Percentiles rank a stretch among this genome's conserved stretches.
phyloP scores from a whole-genome alignment of 2,329 filamentous ascomycete genomes.

The Drechslerella coelobrocha region DNA sequence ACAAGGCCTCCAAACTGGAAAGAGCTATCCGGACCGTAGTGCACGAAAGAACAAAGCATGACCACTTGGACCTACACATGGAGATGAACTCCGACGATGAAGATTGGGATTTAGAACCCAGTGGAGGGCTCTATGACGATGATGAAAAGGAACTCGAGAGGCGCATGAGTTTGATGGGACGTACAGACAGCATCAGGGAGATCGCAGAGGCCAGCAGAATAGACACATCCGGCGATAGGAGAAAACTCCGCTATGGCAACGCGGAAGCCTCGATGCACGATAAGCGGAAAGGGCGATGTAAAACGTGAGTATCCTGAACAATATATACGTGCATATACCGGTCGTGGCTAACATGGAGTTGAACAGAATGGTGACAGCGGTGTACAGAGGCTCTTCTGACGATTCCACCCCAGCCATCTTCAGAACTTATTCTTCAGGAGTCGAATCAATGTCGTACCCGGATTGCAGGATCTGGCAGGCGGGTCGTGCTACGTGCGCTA shows the following conservation, averaged over 20 bases:
- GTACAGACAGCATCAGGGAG: slow-evolving; percentile 46
- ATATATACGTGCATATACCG: background rate
- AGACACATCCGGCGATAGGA: slow-evolving; percentile 8
- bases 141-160: slow-evolving; percentile 45
- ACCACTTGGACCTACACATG: slow-evolving; percentile 36
- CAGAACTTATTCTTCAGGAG: slow-evolving; percentile 94
- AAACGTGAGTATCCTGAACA: slow-evolving; percentile 40
- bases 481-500: slow-evolving; percentile 86
- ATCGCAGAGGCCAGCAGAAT: slow-evolving; percentile 46
- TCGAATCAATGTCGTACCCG: slow-evolving; percentile 86
- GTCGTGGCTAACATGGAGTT: background rate
- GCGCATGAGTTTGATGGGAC: slow-evolving; percentile 44
- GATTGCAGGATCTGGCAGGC: slow-evolving; percentile 98
- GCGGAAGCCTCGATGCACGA: slow-evolving; percentile 46
- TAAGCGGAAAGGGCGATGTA: slow-evolving; percentile 46
- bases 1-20: slow-evolving; percentile 95
- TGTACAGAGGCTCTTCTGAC: slow-evolving; percentile 80
- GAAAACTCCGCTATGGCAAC: slow-evolving; percentile 25
- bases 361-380: slow-evolving; percentile 71
- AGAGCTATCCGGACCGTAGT: slow-evolving; percentile 92
- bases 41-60: slow-evolving; percentile 63
- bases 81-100: slow-evolving; percentile 48
- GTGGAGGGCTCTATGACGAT: slow-evolving; percentile 43
- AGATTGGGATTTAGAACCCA: slow-evolving; percentile 48
- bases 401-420: slow-evolving; percentile 74